Conservation (phyloP, 2,329 filamentous ascomycete genomes). For the Alternaria panax region DNA sequence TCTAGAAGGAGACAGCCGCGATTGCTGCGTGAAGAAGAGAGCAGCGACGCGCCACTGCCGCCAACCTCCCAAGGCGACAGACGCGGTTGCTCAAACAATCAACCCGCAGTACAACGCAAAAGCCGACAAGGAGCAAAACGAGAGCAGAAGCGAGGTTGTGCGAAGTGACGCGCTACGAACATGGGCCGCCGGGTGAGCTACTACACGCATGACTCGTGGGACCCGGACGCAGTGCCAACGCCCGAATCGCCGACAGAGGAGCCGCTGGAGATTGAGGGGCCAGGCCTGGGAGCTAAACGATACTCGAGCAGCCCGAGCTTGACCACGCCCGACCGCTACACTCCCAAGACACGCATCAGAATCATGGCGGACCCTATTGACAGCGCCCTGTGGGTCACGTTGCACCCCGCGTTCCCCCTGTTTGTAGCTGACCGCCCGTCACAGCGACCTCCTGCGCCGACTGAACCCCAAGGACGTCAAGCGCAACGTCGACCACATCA, state of each 20-base stretch:
- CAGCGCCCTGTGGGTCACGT: conserved; percentile 71
- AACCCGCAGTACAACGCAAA: not conserved
- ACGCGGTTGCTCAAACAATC: too few species aligned
- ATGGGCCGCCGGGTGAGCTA: conserved; percentile 18
- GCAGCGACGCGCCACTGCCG: not conserved
- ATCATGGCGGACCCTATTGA: conserved; percentile 58
- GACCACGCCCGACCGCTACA: conserved; percentile 22
- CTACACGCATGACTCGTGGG: conserved; percentile 31
- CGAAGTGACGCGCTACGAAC: conserved; percentile 10
- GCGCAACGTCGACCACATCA: conserved; percentile 86
- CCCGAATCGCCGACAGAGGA: conserved; percentile 25
- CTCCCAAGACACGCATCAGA: conserved; percentile 1
- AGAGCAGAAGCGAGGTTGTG: conserved; percentile 15
- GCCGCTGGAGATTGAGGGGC: conserved; percentile 26
- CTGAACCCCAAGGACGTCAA: conserved; percentile 94
- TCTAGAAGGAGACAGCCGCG: not conserved
- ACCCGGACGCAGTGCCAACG: conserved; percentile 13
- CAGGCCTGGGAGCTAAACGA: conserved; percentile 25
- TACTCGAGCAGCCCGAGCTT: conserved; percentile 24
- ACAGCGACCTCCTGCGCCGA: conserved; percentile 94
- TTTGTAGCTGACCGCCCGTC: conserved; percentile 17
- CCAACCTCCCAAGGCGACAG: not conserved
- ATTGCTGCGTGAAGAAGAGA: not conserved
- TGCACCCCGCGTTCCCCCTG: not conserved
- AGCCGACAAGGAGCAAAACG: not conserved